Conservation (phyloP, 306 rosid genomes). For the Cucumis cinereus region DNA sequence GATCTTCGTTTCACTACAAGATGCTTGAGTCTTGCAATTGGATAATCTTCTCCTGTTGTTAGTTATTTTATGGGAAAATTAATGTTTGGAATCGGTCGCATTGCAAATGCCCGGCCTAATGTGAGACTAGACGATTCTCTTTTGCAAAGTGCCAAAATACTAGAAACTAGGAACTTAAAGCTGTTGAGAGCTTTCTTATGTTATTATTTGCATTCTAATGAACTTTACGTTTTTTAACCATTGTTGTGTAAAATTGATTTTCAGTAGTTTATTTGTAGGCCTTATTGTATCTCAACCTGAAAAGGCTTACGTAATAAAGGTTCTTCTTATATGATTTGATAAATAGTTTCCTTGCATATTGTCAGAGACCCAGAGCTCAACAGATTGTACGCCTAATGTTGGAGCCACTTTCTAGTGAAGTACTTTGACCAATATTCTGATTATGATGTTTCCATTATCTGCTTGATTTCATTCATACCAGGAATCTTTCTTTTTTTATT, state of each 20-base stretch:
- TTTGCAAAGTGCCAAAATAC: not conserved
- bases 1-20: not conserved
- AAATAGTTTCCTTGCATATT: not conserved
- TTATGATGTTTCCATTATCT: not conserved
- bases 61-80: not conserved
- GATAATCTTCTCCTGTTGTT: not conserved
- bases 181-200: not conserved
- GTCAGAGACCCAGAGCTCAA: too few species aligned
- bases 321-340: not conserved
- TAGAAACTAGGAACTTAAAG: not conserved
- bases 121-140: not conserved
- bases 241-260: not conserved
- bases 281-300: not conserved
- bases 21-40: not conserved
- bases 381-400: not conserved
- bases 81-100: not conserved
- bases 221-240: not conserved
- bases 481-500: not conserved
- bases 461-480: not conserved
- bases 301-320: not conserved
- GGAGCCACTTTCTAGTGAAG: not conserved
- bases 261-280: not conserved
- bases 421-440: not conserved
- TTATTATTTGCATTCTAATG: not conserved
- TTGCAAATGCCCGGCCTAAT: not conserved